phyloP scores from a whole-genome alignment of 805 yeast species.

The Kodamaea nitidulidarum region DNA sequence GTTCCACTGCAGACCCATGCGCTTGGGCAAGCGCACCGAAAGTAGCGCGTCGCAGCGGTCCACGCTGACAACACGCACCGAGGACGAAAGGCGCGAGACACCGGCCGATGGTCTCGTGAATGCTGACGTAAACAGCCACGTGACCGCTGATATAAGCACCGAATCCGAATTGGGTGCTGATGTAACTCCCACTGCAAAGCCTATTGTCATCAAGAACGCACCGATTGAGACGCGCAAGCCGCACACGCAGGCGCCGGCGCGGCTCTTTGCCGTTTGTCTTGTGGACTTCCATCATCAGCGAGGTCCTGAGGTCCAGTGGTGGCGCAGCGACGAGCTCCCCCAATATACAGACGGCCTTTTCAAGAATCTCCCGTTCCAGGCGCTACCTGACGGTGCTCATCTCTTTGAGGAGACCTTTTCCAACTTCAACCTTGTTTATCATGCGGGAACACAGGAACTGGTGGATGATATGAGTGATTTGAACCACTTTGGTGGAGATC shows the following conservation, averaged over 20 bases:
- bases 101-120: too few relatives aligned
- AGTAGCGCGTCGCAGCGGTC: too few relatives aligned
- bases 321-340: constrained; percentile 51
- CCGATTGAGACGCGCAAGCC: background rate
- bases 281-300: constrained; percentile 89
- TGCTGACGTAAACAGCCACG: too few relatives aligned
- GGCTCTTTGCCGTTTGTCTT: constrained; percentile 78
- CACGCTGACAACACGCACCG: too few relatives aligned
- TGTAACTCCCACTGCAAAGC: background rate
- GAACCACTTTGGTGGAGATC: constrained; percentile 34
- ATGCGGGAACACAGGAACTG: constrained; percentile 45
- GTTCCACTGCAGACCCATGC: constrained; percentile 37
- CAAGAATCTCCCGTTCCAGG: constrained; percentile 90
- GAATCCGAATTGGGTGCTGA: background rate
- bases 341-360: constrained; percentile 47
- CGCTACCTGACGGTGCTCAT: constrained; percentile 94
- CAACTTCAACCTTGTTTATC: constrained; percentile 78
- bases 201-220: background rate
- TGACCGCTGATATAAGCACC: too few relatives aligned
- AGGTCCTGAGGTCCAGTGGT: constrained; percentile 94
- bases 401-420: constrained; percentile 90
- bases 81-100: too few relatives aligned
- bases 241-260: background rate
- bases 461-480: constrained; percentile 42
- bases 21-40: constrained; percentile 16